A percentile compares a stretch with the other conserved stretches of the same genome.
Evolutionary conservation across 768 basidiomycete species (phyloP).

Genomic region (Tricholoma sp.): DNA sequence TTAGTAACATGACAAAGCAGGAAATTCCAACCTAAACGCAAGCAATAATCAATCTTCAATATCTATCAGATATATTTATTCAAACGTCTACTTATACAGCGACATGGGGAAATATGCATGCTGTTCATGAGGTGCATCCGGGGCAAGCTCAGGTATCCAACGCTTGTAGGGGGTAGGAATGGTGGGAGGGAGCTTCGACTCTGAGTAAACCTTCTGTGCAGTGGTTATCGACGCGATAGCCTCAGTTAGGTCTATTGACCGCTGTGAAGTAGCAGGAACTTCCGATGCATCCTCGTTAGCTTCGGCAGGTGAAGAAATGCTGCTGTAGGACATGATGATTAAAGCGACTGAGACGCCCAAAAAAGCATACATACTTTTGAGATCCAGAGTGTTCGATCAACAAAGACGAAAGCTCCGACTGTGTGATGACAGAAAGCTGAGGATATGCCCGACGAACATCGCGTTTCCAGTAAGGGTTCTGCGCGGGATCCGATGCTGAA

Average conservation of each 20-base stretch:
- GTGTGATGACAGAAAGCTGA: slow-evolving; percentile 86
- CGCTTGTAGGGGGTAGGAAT: slow-evolving; percentile 64
- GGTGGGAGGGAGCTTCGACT: slow-evolving; percentile 65
- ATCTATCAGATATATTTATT: not conserved
- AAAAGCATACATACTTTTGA: slow-evolving; percentile 48
- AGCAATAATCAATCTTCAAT: no score
- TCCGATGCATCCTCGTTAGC: slow-evolving; percentile 25
- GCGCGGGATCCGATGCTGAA: slow-evolving; percentile 79
- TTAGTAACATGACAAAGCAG: no score
- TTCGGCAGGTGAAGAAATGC: slow-evolving; percentile 50
- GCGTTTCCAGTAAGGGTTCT: slow-evolving; percentile 95
- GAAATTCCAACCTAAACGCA: no score
- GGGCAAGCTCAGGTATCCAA: slow-evolving; percentile 70
- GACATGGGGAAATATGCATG: slow-evolving; percentile 83
- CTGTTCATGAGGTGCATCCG: slow-evolving; percentile 79
- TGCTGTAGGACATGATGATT: slow-evolving; percentile 16
- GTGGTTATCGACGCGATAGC: slow-evolving; percentile 67
- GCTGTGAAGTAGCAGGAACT: slow-evolving; percentile 40
- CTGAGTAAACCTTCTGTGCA: slow-evolving; percentile 52
- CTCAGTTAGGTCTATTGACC: slow-evolving; percentile 57
- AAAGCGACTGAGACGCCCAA: not conserved
- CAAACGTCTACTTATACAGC: slow-evolving; percentile 42
- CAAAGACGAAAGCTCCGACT: slow-evolving; percentile 73
- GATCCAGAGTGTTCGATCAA: slow-evolving; percentile 73
- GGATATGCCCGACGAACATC: slow-evolving; percentile 91